Percentiles rank a stretch among this genome's conserved stretches.
Evolutionary conservation across 1,284 basidiomycete species (phyloP).

Genomic region (Ustilago hordei): DNA sequence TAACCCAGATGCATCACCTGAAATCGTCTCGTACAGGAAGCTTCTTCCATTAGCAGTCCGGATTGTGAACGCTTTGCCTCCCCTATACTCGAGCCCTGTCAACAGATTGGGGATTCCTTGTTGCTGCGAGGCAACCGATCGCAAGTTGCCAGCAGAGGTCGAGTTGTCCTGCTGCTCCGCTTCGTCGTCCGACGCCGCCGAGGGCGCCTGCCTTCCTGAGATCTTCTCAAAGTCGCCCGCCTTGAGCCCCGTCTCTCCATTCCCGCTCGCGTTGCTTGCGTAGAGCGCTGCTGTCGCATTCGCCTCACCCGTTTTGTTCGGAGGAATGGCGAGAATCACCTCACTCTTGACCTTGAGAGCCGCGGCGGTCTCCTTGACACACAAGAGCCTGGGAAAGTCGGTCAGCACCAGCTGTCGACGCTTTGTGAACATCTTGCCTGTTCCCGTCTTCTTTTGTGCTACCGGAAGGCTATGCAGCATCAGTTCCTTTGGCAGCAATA

Average conservation of each 20-base stretch:
- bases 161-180: background rate
- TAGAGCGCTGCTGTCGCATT: background rate
- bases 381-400: conserved; percentile 73
- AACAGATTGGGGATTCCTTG: conserved; percentile 52
- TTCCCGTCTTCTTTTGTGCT: conserved; percentile 58
- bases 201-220: conserved; percentile 6
- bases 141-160: conserved; percentile 1
- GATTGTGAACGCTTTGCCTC: conserved; percentile 43
- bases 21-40: conserved; percentile 59
- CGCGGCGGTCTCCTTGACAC: conserved; percentile 71
- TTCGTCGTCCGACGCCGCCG: conserved; percentile 5
- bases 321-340: conserved; percentile 69
- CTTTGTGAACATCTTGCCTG: conserved; percentile 69
- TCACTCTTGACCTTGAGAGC: conserved; percentile 71
- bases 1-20: conserved; percentile 57
- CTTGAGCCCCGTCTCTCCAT: conserved; percentile 5
- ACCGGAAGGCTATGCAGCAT: conserved; percentile 62
- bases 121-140: conserved; percentile 6
- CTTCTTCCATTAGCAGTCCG: conserved; percentile 41
- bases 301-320: conserved; percentile 47
- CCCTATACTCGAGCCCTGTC: conserved; percentile 46
- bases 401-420: conserved; percentile 73
- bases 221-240: conserved; percentile 21
- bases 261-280: background rate
- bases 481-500: conserved; percentile 61